Conservation (phyloP, 2,329 filamentous ascomycete species). For the Metarhizium sp. region DNA sequence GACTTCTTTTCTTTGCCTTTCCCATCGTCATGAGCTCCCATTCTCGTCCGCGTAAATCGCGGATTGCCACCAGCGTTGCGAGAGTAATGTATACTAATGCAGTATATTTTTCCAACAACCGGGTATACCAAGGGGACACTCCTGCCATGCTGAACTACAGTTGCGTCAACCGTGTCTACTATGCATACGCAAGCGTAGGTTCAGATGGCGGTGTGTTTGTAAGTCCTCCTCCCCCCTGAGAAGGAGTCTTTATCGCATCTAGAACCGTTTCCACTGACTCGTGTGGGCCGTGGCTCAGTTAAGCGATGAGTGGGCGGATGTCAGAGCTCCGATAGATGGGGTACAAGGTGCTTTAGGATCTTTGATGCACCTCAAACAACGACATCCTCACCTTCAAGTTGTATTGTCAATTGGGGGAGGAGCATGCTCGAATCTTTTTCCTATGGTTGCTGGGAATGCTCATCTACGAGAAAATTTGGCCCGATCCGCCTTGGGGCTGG, state of each 20-base stretch:
- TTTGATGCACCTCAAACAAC: constrained; percentile 61
- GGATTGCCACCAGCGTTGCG: constrained; percentile 32
- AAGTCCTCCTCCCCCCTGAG: constrained; percentile 23
- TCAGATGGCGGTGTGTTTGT: constrained; percentile 68
- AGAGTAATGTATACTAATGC: constrained; percentile 58
- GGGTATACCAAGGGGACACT: constrained; percentile 63
- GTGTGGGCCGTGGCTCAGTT: constrained; percentile 39
- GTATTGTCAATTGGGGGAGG: constrained; percentile 69
- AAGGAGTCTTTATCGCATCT: neutral
- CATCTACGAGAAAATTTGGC: constrained; percentile 60
- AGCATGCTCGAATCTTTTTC: constrained; percentile 55
- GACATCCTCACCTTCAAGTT: constrained; percentile 62
- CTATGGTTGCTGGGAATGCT: constrained; percentile 53
- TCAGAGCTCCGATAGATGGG: constrained; percentile 62
- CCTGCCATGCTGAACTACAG: constrained; percentile 66
- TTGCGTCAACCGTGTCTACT: constrained; percentile 74
- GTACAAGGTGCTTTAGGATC: constrained; percentile 63
- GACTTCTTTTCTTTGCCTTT: neutral
- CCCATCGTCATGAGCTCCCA: constrained; percentile 24
- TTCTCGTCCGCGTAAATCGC: constrained; percentile 35
- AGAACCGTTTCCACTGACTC: constrained; percentile 15
- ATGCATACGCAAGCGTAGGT: constrained; percentile 69
- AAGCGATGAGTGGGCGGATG: constrained; percentile 71
- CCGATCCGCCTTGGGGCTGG: constrained; percentile 53
- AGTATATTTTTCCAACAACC: constrained; percentile 76